Base-by-base conservation (phyloP, 805 yeast genomes). In the Sugiyamaella lignohabitans region DNA sequence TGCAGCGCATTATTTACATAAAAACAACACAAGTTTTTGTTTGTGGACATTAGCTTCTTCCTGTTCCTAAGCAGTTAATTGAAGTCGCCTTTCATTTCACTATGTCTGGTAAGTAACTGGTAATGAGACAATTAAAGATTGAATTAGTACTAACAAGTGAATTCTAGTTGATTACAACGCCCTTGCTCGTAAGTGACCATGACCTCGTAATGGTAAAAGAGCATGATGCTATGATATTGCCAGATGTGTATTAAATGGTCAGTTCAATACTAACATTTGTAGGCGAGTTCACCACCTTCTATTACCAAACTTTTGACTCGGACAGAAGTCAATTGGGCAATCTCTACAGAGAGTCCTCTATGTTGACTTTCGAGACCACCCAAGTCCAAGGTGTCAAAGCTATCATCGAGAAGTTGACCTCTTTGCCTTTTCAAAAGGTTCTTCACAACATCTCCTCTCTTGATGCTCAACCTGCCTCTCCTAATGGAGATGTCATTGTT, bases 401-500 rank as follows among this genome's bases (percentile, higher is more conserved):
- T 60, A 93, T 93, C 62, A 88, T 93, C 53, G 98, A 93, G 72
- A 91, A 93, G 67, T 78, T 93, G 56, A 81, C 79, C 21, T 78
- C 88, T 34, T 76, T 93, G 60, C 96, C 96, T 44, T 93, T 93
- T 76, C 83, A 78, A 65, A 88, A 88, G 70, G 97, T 93, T 48
- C 83, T 79, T 43, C 99, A 93, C 74, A 78, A 94, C 72, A 84
- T 93, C 63, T 82, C 95, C 46, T 91, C 98, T 38, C 77, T 93
- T 63, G 98, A 93, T 62, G 98, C 98, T 40, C 98, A 93, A 72
- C 98, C 98, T 42, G 96, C 94, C 34, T 84, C 95, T 48, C 87
- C 95, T 49, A 78, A 73, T 59, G 70, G 69, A 24, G 97, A 91
- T 64, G 95, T 93, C 47, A 75, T 93, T 59, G 98, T 91, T 45